phyloP scores from a whole-genome alignment of 1,284 basidiomycete species.

The Fomitopsis palustris region DNA sequence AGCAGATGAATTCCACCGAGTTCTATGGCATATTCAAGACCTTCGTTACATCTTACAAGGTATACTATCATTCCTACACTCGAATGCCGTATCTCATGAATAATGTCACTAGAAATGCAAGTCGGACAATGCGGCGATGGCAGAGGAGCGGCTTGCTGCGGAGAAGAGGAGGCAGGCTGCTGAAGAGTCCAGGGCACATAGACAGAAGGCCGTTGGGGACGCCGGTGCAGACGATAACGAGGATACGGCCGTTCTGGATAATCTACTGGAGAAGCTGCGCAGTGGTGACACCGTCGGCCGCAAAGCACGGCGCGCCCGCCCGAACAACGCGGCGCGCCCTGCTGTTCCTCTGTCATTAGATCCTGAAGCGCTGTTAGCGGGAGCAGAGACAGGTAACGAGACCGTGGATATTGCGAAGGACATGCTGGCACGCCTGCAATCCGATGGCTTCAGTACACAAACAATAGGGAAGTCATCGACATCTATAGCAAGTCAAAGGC shows the following conservation, averaged over 20 bases:
- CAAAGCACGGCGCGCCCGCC: conserved; percentile 52
- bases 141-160: conserved; percentile 59
- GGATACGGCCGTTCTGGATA: conserved; percentile 66
- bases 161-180: conserved; percentile 65
- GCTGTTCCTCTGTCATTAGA: conserved; percentile 39
- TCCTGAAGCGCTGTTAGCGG: conserved; percentile 29
- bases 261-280: conserved; percentile 68
- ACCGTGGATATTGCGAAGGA: conserved; percentile 64
- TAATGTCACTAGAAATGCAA: conserved; percentile 73
- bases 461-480: background rate
- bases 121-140: conserved; percentile 66
- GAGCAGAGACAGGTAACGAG: conserved; percentile 34
- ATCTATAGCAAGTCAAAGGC: background rate
- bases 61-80: conserved; percentile 24
- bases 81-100: conserved; percentile 16
- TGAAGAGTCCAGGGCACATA: conserved; percentile 58
- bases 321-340: conserved; percentile 32
- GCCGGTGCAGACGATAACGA: conserved; percentile 45
- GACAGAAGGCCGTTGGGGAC: conserved; percentile 48
- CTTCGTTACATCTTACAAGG: conserved; percentile 89
- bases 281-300: conserved; percentile 63
- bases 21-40: conserved; percentile 96
- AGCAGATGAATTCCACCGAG: conserved; percentile 76
- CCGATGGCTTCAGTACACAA: conserved; percentile 37
- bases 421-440: conserved; percentile 71